These are phyloP conservation scores for Phaseolus lunatus DNA, from an alignment of 306 rosid genomes.

Conservation along the genomic window DNA sequence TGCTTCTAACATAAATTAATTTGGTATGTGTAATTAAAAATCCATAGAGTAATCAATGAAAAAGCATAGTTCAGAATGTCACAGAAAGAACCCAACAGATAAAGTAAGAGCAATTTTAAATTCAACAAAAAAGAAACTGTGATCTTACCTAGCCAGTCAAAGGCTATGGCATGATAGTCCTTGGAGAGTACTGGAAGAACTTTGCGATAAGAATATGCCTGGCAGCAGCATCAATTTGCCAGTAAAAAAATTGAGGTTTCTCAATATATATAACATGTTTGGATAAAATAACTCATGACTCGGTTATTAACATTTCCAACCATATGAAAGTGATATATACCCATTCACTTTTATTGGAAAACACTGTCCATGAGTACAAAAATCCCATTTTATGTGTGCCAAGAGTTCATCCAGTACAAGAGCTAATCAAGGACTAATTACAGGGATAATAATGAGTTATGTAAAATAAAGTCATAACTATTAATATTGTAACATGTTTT, in stretches of 20 bases:
- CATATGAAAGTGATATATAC: neutral
- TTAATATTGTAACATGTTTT: slow-evolving; percentile 1
- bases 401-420: no score
- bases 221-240: slow-evolving; percentile 42
- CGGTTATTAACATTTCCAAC: neutral
- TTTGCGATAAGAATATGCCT: slow-evolving; percentile 94
- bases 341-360: neutral
- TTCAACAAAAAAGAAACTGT: slow-evolving; percentile 31
- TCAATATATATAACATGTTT: slow-evolving; percentile 7
- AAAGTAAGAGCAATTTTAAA: slow-evolving; percentile 16
- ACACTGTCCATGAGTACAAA: neutral
- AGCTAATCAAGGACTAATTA: no score
- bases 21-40: neutral
- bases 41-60: neutral
- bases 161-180: slow-evolving; percentile 67
- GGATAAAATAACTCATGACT: slow-evolving; percentile 9
- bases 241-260: slow-evolving; percentile 24
- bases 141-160: slow-evolving; percentile 88
- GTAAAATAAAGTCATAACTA: neutral
- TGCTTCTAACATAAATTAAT: slow-evolving; percentile 11
- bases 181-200: slow-evolving; percentile 79
- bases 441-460: neutral
- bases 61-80: slow-evolving; percentile 32
- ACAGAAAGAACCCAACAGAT: neutral
- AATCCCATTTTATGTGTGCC: neutral